Conservation (phyloP, 139 green algal genomes). For the Chlamydomonas incerta region DNA sequence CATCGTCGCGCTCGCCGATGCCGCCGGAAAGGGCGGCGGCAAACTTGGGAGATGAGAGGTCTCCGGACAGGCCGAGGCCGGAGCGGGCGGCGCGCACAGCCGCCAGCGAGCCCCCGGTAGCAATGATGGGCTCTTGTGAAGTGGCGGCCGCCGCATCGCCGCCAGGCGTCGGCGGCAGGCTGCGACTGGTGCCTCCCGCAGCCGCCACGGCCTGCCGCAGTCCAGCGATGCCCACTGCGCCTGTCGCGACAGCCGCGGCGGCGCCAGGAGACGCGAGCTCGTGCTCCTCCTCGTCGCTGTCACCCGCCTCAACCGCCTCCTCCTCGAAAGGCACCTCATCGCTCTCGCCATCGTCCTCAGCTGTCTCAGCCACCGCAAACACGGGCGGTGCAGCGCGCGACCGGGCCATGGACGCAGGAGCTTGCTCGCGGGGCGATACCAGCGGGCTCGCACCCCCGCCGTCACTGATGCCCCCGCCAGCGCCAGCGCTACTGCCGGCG, state of each 20-base stretch:
- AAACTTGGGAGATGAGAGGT: not conserved
- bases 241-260: not conserved
- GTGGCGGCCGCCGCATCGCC: not conserved
- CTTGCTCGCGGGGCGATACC: too few species aligned
- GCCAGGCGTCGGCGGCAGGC: not conserved
- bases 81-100: constrained; percentile 20
- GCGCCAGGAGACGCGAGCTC: not conserved
- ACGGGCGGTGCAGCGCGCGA: too few species aligned
- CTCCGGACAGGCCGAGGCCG: constrained; percentile 10
- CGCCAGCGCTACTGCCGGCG: not conserved
- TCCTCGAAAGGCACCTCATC: too few species aligned
- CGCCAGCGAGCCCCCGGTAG: constrained; percentile 2
- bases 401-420: too few species aligned
- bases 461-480: not conserved
- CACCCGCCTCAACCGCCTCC: too few species aligned
- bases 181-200: not conserved
- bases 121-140: not conserved
- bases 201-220: constrained; percentile 6
- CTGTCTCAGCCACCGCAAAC: too few species aligned
- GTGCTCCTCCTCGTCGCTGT: not conserved
- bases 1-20: not conserved
- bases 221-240: constrained; percentile 5
- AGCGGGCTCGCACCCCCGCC: too few species aligned
- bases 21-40: not conserved
- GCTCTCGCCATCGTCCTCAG: too few species aligned